These are phyloP conservation scores for Novymonas esmeraldas DNA, from an alignment of 208 protist genomes.

Conservation along the genomic window DNA sequence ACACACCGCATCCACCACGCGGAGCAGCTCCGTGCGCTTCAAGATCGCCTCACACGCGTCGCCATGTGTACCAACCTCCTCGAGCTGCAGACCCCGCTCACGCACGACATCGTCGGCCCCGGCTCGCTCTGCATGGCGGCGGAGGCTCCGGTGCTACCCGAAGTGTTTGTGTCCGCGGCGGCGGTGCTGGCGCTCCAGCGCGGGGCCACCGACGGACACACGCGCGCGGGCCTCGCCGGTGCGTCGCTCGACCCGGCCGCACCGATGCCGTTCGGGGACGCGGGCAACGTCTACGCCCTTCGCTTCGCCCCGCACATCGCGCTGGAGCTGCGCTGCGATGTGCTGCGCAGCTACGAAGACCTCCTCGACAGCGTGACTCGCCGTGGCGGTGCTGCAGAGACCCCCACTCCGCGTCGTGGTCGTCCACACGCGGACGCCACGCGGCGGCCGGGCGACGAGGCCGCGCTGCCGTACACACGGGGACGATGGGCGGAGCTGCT, in stretches of 20 bases:
- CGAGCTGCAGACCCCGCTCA: constrained; percentile 27
- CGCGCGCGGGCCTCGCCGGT: neutral
- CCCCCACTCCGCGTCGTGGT: neutral
- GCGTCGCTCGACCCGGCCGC: constrained; percentile 3
- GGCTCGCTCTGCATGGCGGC: constrained; percentile 44
- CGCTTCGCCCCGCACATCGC: constrained; percentile 80
- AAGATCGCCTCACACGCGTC: constrained; percentile 34
- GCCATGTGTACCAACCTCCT: constrained; percentile 52
- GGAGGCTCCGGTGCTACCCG: constrained; percentile 61
- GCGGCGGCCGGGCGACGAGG: neutral
- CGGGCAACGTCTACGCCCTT: constrained; percentile 44
- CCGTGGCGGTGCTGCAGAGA: neutral
- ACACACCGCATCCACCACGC: constrained; percentile 39
- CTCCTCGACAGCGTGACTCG: constrained; percentile 17
- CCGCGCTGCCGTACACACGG: neutral
- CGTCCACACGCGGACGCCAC: neutral
- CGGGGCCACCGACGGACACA: neutral
- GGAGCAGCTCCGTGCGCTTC: constrained; percentile 29
- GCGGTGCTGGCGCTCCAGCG: neutral
- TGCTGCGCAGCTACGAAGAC: constrained; percentile 52
- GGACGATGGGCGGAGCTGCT: constrained; percentile 13
- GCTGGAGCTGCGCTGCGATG: constrained; percentile 73
- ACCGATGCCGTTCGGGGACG: constrained; percentile 26
- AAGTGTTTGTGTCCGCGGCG: constrained; percentile 42
- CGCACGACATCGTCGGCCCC: constrained; percentile 70